Evolutionary conservation across 2,329 filamentous ascomycete genomes (phyloP), one percentile per base, ranked within the genome.

Genomic region (Alternaria arborescens): DNA sequence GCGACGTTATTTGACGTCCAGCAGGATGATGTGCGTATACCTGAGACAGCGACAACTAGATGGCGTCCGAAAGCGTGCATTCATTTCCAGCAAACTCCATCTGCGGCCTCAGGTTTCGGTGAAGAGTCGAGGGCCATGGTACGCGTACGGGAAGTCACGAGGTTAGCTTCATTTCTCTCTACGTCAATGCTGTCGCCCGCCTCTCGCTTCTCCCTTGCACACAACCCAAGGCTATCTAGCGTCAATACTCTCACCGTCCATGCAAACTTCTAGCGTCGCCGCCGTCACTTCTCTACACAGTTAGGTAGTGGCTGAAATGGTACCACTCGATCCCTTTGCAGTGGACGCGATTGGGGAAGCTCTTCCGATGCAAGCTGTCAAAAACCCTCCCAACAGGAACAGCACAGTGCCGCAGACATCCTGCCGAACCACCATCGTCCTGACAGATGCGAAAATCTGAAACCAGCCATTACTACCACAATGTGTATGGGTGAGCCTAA

Each of bases 21-120:
- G 40, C 28, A 63, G 55, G 30, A 44, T 44, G 43, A 41, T 47
- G 57, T 30, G 56, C 53, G 62, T 70, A 60, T 69, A 70, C 48
- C 46, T 71, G 69, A 71, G 66, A 70, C 69, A 34, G 46, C 65
- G 59, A 69, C 61, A 61, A 57, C 63, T 55, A 50, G 58, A 44
- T 53, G 40, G 65, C 50, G 65, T 61, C 53, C 53, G 44, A 62
- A 62, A 57, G 54, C 50, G 55, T 46, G 41, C 55, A 41, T 52
- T 36, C 54, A 61, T 65, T 56, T 57, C 53, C 50, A 36, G 42
- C 47, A 47, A 28, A 28, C 32, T 60, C 20, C 53, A 41, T 38
- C 34, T 12, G 7, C 20, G 38, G 65, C 66, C 62, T 62, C 66
- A 68, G 53, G 60, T 66, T 57, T 53, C 60, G 50, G 56, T 46